Conservation (phyloP, 805 yeast genomes). For the Blastobotrys americana region DNA sequence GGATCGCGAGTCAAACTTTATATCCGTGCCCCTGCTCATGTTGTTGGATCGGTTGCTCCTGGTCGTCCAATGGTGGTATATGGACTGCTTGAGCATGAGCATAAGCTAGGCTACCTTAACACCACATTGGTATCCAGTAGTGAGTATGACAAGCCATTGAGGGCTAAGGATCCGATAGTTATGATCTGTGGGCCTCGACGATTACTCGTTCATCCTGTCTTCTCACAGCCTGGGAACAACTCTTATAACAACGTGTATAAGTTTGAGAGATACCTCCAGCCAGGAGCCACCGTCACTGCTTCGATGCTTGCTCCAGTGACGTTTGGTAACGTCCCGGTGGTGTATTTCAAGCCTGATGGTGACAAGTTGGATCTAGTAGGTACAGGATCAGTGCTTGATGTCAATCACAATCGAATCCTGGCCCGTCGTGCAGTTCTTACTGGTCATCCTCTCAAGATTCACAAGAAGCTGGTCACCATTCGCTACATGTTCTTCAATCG, state of each 20-base stretch:
- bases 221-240: conserved; percentile 63
- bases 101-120: conserved; percentile 74
- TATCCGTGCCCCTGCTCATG: conserved; percentile 40
- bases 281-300: conserved; percentile 67
- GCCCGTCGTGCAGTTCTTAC: conserved; percentile 87
- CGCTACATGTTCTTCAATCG: conserved; percentile 96
- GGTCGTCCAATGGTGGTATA: conserved; percentile 55
- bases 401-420: conserved; percentile 75
- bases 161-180: conserved; percentile 70
- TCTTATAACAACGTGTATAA: conserved; percentile 82
- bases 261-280: conserved; percentile 75
- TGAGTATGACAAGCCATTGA: conserved; percentile 76
- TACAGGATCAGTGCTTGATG: conserved; percentile 80
- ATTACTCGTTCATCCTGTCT: conserved; percentile 71
- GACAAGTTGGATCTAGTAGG: conserved; percentile 59
- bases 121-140: conserved; percentile 83
- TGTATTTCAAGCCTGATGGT: conserved; percentile 54
- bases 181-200: conserved; percentile 95
- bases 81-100: conserved; percentile 78
- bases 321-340: conserved; percentile 71
- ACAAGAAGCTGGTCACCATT: conserved; percentile 82
- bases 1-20: conserved; percentile 60
- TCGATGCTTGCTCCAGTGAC: conserved; percentile 83
- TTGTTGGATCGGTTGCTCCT: conserved; percentile 51
- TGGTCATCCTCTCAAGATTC: conserved; percentile 93